Evolutionary conservation across 305 asterid species (phyloP).

Genomic region (Solanum hybrid): DNA sequence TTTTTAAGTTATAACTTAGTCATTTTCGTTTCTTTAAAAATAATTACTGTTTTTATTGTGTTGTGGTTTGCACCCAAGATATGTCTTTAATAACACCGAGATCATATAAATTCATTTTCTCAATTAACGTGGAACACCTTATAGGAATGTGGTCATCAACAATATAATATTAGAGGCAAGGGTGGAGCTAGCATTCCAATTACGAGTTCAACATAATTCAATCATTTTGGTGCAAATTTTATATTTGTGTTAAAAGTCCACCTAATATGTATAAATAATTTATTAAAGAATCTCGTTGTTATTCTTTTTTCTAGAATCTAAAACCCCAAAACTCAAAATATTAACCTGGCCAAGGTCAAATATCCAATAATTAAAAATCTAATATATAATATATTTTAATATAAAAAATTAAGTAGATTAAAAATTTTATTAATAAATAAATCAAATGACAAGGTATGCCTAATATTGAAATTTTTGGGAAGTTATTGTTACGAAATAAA

Average conservation of each 20-base stretch:
- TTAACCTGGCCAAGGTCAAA: not conserved
- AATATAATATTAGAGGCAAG: not conserved
- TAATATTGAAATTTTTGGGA: not conserved
- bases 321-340: not conserved
- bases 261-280: not conserved
- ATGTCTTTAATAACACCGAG: not conserved
- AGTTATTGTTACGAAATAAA: not conserved
- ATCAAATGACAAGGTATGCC: not conserved
- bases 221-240: not conserved
- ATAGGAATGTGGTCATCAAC: not conserved
- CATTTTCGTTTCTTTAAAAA: not conserved
- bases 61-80: too few relatives aligned
- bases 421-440: not conserved
- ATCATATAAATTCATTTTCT: not conserved
- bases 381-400: not conserved
- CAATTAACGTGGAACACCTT: not conserved
- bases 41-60: not conserved
- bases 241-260: not conserved
- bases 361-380: not conserved
- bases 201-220: rapidly evolving
- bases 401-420: not conserved
- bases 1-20: not conserved
- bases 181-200: rapidly evolving
- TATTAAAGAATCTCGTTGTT: not conserved
- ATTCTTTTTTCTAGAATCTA: not conserved